Percentiles rank a stretch among this genome's conserved stretches.
Evolutionary conservation across 2,329 filamentous ascomycete genomes (phyloP).

Genomic region (Exophiala bonariae): DNA sequence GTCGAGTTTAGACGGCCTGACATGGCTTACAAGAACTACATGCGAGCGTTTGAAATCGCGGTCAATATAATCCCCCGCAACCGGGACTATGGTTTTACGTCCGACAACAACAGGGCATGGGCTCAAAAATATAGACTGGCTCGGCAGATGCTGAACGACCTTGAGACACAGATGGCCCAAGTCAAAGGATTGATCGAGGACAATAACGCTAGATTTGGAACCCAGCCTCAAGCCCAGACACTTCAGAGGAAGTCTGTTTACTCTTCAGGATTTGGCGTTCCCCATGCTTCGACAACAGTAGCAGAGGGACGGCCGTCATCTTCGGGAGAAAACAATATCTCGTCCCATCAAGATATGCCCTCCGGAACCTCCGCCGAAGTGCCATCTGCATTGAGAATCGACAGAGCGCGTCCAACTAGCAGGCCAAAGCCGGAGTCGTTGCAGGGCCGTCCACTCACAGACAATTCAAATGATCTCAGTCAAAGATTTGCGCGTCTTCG

Average conservation of each 20-base stretch:
- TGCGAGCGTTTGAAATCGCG: constrained; percentile 77
- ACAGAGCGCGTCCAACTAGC: constrained; percentile 22
- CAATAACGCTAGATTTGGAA: constrained; percentile 64
- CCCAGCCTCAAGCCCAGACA: constrained; percentile 40
- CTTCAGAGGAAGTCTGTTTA: constrained; percentile 19
- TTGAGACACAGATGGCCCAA: constrained; percentile 50
- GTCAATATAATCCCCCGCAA: constrained; percentile 75
- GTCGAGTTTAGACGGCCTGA: constrained; percentile 67
- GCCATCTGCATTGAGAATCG: constrained; percentile 20
- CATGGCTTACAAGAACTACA: constrained; percentile 77
- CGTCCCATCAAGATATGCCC: neutral
- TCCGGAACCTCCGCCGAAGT: constrained; percentile 13
- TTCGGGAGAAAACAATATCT: neutral
- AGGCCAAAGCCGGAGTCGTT: constrained; percentile 26
- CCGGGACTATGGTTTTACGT: constrained; percentile 68
- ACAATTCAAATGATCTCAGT: constrained; percentile 24
- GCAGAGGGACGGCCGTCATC: constrained; percentile 5
- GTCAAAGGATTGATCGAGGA: constrained; percentile 63
- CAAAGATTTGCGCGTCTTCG: constrained; percentile 29
- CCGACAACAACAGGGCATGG: constrained; percentile 52
- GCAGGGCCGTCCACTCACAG: constrained; percentile 21
- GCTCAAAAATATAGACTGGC: constrained; percentile 51
- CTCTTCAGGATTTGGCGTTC: constrained; percentile 19
- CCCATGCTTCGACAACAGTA: constrained; percentile 4
- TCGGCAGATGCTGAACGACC: constrained; percentile 26